Base-by-base conservation (phyloP, 805 yeast genomes). In the Nakazawaea ambrosiae region DNA sequence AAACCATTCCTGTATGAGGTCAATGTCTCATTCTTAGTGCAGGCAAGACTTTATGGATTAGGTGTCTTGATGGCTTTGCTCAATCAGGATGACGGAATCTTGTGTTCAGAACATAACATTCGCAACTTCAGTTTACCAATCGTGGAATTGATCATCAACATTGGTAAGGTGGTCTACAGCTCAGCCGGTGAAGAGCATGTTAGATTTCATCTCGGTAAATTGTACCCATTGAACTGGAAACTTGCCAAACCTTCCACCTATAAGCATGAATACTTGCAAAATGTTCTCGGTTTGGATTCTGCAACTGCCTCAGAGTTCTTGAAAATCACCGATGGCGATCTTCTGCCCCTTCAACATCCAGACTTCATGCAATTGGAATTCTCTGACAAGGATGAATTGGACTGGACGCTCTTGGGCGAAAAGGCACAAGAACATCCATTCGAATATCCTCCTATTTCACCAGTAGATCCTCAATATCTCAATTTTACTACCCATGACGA, bases 121-220 rank as follows among this genome's bases (percentile, higher is more conserved):
- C 41, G 46, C 12, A 61, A 56, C 20, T 48, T 66, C 24, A 68
- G 73, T 0, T 34, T 51, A 10, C 44, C 45, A 1, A 58, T 76
- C 4, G 58, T 73, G 32, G 71, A 70, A 20, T 70, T 68, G 40
- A 36, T 75, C 1, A 54, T 75, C 14, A 53, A 60, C 3, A 58
- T 78, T 29, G 51, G 72, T 22, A 65, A 63, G 33, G 60, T 65
- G 33, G 57, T 68, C 1, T 72, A 60, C 45, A 54, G 55, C 8
- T 50, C 56, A 1, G 52, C 54, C n/a, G 58, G 64, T 5, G 68
- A 65, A 17, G 54, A 56, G 3, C 56, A 50, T 16, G 49, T 54
- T 4, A 56, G 57, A 7, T 58, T 50, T 6, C 58, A 44, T 2
- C 61, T 58, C 30, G 68, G 66, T 20, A 45, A 54, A 27, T 47